Percentiles rank a stretch among this genome's conserved stretches.
Evolutionary conservation across 2,329 filamentous ascomycete species (phyloP).

Genomic region (Lecanicillium sp.): DNA sequence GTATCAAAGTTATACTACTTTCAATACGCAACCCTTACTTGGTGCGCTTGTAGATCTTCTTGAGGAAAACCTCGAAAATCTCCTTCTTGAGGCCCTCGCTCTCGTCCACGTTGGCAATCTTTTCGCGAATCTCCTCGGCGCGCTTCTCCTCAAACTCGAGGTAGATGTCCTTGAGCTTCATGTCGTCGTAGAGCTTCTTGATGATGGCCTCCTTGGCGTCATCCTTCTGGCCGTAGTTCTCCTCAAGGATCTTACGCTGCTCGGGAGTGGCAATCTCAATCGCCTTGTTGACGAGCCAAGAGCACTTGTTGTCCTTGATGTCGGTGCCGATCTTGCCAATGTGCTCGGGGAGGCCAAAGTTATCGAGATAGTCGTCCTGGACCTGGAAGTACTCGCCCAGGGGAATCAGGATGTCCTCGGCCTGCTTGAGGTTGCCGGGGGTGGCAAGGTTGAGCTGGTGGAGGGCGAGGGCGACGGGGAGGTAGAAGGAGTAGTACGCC

Average conservation of each 20-base stretch:
- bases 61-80: slow-evolving; percentile 82
- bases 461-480: slow-evolving; percentile 87
- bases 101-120: slow-evolving; percentile 80
- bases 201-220: slow-evolving; percentile 72
- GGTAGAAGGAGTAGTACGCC: slow-evolving; percentile 98
- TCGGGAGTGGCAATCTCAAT: slow-evolving; percentile 72
- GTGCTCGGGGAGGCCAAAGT: slow-evolving; percentile 84
- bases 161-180: slow-evolving; percentile 79
- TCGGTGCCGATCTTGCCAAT: slow-evolving; percentile 99
- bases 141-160: slow-evolving; percentile 83
- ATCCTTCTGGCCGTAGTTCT: slow-evolving; percentile 93
- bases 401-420: slow-evolving; percentile 87
- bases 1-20: too few relatives aligned
- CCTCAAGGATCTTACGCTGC: slow-evolving; percentile 81
- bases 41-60: slow-evolving; percentile 97
- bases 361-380: slow-evolving; percentile 98
- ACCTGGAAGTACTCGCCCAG: slow-evolving; percentile 99
- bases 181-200: slow-evolving; percentile 82
- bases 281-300: slow-evolving; percentile 95
- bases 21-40: slow-evolving; percentile 52
- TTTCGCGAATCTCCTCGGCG: slow-evolving; percentile 67
- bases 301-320: slow-evolving; percentile 99
- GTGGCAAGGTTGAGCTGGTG: slow-evolving; percentile 81
- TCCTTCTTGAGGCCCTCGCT: slow-evolving; percentile 81
- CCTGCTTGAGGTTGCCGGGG: slow-evolving; percentile 79